Evolutionary conservation across 192 early-diverging fungal genomes (phyloP).

Genomic region (Entrophospora sp.): DNA sequence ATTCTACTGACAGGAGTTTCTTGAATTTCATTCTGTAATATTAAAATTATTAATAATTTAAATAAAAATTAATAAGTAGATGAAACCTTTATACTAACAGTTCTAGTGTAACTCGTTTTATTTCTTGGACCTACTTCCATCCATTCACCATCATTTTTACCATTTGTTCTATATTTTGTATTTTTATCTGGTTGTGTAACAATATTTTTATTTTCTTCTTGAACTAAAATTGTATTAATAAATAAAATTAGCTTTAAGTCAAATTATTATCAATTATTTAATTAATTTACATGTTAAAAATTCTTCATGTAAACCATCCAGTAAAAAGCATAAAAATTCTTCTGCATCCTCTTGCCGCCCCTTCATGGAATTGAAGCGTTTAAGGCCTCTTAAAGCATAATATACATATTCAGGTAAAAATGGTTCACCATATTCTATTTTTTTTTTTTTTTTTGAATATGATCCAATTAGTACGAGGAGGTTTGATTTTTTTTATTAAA

Average conservation of each 20-base stretch:
- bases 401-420: constrained; percentile 95
- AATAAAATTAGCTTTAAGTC: neutral
- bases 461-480: neutral
- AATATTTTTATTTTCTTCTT: neutral
- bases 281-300: constrained; percentile 36
- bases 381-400: constrained; percentile 68
- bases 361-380: constrained; percentile 72
- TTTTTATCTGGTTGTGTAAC: neutral
- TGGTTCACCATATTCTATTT: constrained; percentile 52
- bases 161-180: too few relatives aligned
- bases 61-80: neutral
- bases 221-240: neutral
- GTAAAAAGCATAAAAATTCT: constrained; percentile 87
- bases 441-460: neutral
- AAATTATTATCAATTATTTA: neutral
- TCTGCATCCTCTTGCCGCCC: constrained; percentile 92
- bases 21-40: constrained; percentile 45
- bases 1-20: constrained; percentile 78
- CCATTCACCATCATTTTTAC: constrained; percentile 52
- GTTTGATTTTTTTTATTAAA: too few relatives aligned
- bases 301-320: constrained; percentile 96
- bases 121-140: constrained; percentile 86
- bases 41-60: neutral
- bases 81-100: constrained; percentile 25
- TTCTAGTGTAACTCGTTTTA: constrained; percentile 55